phyloP scores from a whole-genome alignment of 78 protist species.

The Bodo saltans region DNA sequence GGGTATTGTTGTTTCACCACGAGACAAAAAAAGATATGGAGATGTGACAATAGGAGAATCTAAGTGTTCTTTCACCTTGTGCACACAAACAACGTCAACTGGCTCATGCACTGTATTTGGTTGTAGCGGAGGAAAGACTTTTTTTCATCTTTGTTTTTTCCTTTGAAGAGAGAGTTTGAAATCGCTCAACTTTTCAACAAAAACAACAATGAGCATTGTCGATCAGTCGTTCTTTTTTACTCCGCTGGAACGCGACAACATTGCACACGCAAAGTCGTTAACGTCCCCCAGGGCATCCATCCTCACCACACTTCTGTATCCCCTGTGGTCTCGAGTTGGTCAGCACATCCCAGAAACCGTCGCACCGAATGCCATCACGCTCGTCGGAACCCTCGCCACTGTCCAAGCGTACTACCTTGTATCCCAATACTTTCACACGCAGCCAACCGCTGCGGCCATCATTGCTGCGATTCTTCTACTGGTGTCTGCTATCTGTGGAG shows the following conservation, averaged over 20 bases:
- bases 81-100: too few species aligned
- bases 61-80: too few species aligned
- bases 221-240: not conserved
- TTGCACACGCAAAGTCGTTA: too few species aligned
- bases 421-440: not conserved
- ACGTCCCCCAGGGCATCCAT: not conserved
- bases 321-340: constrained; percentile 23
- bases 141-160: too few species aligned
- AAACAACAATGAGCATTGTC: too few species aligned
- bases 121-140: too few species aligned
- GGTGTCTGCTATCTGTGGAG: constrained; percentile 5
- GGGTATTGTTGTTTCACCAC: too few species aligned
- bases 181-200: too few species aligned
- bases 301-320: not conserved
- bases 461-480: constrained; percentile 10
- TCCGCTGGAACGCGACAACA: not conserved
- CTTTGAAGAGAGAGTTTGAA: too few species aligned
- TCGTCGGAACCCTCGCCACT: constrained; percentile 26
- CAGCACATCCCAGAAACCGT: constrained; percentile 23
- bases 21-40: too few species aligned
- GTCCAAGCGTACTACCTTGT: constrained; percentile 34
- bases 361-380: constrained; percentile 45
- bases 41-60: too few species aligned
- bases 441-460: not conserved
- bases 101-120: too few species aligned